Evolutionary conservation across 345 rosid genomes (phyloP).

Genomic region (Noccaea bulbosa): DNA sequence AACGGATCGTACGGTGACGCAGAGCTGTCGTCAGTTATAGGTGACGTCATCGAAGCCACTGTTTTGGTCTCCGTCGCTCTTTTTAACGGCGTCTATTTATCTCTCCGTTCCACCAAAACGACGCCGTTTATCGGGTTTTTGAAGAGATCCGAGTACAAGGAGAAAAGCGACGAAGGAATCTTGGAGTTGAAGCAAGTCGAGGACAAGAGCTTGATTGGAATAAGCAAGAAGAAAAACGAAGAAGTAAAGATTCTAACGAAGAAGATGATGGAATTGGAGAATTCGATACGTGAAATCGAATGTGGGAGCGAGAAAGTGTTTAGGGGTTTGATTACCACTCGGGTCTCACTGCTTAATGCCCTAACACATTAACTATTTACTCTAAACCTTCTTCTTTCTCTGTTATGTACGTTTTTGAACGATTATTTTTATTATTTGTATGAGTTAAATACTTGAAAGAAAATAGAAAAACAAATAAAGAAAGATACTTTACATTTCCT

Average conservation of each 20-base stretch:
- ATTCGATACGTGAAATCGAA: slow-evolving; percentile 39
- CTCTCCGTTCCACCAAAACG: slow-evolving; percentile 15
- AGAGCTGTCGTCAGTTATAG: slow-evolving; percentile 40
- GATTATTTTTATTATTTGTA: slow-evolving; percentile 32
- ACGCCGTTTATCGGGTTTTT: slow-evolving; percentile 35
- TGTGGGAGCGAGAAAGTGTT: slow-evolving; percentile 45
- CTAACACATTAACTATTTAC: slow-evolving; percentile 35
- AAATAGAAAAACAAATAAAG: slow-evolving; percentile 24
- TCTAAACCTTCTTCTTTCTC: slow-evolving; percentile 1
- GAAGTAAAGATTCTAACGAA: slow-evolving; percentile 40
- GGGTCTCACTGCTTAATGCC: slow-evolving; percentile 47
- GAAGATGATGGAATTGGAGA: slow-evolving; percentile 45
- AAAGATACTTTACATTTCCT: slow-evolving; percentile 1
- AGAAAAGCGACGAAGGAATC: slow-evolving; percentile 34
- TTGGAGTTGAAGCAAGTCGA: slow-evolving; percentile 40
- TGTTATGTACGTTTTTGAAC: slow-evolving; percentile 34
- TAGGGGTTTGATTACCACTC: slow-evolving; percentile 48
- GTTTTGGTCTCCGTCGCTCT: slow-evolving; percentile 42
- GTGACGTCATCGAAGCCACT: slow-evolving; percentile 40
- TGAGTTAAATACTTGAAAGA: slow-evolving; percentile 31
- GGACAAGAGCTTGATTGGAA: slow-evolving; percentile 38
- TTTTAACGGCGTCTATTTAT: slow-evolving; percentile 36
- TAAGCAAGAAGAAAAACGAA: slow-evolving; percentile 43
- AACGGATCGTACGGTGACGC: slow-evolving; percentile 38
- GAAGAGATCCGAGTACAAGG: slow-evolving; percentile 31